phyloP scores from a whole-genome alignment of 163 green algal species.

The Coccomyxa subellipsoidea region DNA sequence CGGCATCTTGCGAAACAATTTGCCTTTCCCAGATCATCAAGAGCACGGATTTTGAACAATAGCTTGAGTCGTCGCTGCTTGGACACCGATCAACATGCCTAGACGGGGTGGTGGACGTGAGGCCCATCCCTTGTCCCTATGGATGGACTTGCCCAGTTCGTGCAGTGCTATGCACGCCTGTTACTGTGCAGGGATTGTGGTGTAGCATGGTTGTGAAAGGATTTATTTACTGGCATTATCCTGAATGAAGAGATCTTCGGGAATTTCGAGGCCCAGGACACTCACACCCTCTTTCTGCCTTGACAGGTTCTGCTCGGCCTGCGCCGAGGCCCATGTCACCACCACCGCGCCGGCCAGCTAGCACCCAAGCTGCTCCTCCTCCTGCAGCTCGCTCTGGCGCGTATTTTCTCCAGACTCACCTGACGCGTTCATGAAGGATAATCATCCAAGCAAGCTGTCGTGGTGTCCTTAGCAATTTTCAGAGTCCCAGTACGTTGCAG shows the following conservation, averaged over 20 bases:
- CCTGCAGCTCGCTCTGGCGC: background rate
- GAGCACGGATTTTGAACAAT: background rate
- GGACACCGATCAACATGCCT: conserved; percentile 19
- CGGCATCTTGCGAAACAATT: background rate
- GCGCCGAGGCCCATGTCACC: conserved; percentile 12
- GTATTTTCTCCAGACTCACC: too few species aligned
- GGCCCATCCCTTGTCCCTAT: background rate
- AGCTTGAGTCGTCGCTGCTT: background rate
- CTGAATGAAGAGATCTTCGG: too few species aligned
- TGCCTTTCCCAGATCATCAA: background rate
- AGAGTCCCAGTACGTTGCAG: too few species aligned
- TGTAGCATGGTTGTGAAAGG: too few species aligned
- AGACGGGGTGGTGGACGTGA: conserved; percentile 16
- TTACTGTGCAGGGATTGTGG: too few species aligned
- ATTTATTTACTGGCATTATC: too few species aligned
- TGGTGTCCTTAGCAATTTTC: too few species aligned
- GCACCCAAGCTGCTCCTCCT: background rate
- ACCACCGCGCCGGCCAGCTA: background rate
- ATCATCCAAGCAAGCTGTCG: too few species aligned
- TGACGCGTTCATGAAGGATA: too few species aligned
- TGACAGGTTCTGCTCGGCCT: conserved; percentile 7
- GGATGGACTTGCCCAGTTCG: too few species aligned
- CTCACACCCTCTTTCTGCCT: background rate
- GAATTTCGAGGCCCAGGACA: too few species aligned
- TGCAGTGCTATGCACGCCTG: too few species aligned